Evolutionary conservation across 202 grass and related monocot genomes (phyloP).

Genomic region (Tripidium arundinaceum): DNA sequence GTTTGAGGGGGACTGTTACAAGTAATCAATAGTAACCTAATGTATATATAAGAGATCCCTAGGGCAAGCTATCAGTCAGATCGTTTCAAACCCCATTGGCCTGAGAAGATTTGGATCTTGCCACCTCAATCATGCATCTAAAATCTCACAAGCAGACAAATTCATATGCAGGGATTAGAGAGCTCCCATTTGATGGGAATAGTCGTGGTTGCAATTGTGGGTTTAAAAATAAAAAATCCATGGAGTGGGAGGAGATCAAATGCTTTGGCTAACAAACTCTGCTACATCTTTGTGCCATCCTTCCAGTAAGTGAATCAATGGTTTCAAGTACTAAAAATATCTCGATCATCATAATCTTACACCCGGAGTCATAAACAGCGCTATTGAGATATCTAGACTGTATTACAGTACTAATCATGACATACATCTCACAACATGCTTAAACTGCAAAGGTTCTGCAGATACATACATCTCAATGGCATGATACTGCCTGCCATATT

Average conservation of each 20-base stretch:
- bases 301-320: not conserved
- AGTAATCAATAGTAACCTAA: too few relatives aligned
- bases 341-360: not conserved
- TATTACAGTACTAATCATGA: not conserved
- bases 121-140: slow-evolving; percentile 25
- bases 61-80: slow-evolving; percentile 20
- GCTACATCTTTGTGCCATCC: not conserved
- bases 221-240: not conserved
- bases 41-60: too few relatives aligned
- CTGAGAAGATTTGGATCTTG: slow-evolving; percentile 1
- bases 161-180: not conserved
- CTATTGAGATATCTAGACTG: not conserved
- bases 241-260: slow-evolving; percentile 4
- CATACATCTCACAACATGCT: not conserved
- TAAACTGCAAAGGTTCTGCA: not conserved
- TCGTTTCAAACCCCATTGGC: slow-evolving; percentile 12
- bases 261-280: slow-evolving; percentile 18
- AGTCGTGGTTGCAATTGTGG: slow-evolving; percentile 10
- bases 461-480: not conserved
- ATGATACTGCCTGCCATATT: not conserved
- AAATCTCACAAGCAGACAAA: slow-evolving; percentile 10
- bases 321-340: not conserved
- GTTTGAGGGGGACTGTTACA: slow-evolving; percentile 29
- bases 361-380: not conserved
- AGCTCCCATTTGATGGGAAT: not conserved